Evolutionary conservation across 148 eudicot species (phyloP).

Genomic region (Rhododendron vialii): DNA sequence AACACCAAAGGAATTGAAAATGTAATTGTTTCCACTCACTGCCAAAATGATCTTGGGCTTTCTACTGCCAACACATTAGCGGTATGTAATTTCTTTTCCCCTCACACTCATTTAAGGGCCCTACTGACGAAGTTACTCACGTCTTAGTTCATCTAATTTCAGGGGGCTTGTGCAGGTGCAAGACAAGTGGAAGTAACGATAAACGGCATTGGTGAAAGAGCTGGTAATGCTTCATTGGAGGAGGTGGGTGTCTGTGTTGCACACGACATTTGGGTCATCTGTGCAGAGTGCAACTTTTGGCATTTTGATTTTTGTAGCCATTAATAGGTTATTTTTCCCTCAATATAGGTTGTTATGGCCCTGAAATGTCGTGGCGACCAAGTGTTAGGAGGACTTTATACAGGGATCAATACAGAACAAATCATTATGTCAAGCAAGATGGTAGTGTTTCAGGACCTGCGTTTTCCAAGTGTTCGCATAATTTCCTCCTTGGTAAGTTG

Average conservation of each 20-base stretch:
- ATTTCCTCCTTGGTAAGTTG: background rate
- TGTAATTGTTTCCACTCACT: conserved; percentile 88
- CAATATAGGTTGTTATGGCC: conserved; percentile 59
- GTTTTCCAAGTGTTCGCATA: background rate
- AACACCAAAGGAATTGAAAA: conserved; percentile 91
- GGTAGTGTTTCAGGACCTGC: conserved; percentile 24
- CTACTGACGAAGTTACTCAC: background rate
- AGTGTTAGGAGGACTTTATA: conserved; percentile 43
- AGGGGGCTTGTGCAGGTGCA: conserved; percentile 96
- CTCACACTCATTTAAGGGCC: background rate
- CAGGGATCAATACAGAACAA: conserved; percentile 51
- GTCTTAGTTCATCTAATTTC: conserved; percentile 23
- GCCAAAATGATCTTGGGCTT: conserved; percentile 98
- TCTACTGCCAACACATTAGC: conserved; percentile 86
- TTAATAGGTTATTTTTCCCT: background rate
- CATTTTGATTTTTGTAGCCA: background rate
- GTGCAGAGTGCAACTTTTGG: background rate
- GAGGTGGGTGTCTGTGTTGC: conserved; percentile 52
- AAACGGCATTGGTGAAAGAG: conserved; percentile 98
- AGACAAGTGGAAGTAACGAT: conserved; percentile 92
- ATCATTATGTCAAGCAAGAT: conserved; percentile 59
- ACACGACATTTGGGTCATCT: background rate
- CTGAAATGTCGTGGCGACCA: conserved; percentile 51
- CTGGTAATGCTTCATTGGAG: conserved; percentile 95
- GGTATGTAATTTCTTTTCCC: conserved; percentile 34